Percentiles rank a stretch among this genome's conserved stretches.
phyloP scores from a whole-genome alignment of 768 basidiomycete species.

The Xerocomus potaroensis region DNA sequence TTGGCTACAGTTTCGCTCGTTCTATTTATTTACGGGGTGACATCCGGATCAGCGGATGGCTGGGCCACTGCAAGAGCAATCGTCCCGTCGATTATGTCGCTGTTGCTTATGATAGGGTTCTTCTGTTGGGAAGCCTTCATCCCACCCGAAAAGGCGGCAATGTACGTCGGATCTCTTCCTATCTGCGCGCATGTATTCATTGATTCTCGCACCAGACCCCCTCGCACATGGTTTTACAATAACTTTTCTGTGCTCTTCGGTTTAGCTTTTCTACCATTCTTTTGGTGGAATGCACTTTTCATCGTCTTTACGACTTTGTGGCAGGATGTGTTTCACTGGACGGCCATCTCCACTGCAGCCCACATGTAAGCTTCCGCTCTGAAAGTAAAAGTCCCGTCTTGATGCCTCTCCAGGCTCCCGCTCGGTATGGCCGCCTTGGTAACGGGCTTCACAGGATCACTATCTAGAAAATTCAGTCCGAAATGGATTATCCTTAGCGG shows the following conservation, averaged over 20 bases:
- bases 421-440: constrained; percentile 38
- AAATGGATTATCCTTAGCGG: constrained; percentile 48
- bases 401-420: constrained; percentile 32
- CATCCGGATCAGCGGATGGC: constrained; percentile 44
- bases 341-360: constrained; percentile 34
- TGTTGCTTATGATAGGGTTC: constrained; percentile 39
- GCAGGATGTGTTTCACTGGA: constrained; percentile 43
- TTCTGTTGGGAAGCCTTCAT: constrained; percentile 47
- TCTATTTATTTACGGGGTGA: constrained; percentile 42
- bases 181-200: not conserved
- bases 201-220: constrained; percentile 29
- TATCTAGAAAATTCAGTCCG: constrained; percentile 34
- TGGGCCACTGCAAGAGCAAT: constrained; percentile 47
- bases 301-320: constrained; percentile 35
- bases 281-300: constrained; percentile 39
- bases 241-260: constrained; percentile 40
- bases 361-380: constrained; percentile 32
- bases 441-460: constrained; percentile 35
- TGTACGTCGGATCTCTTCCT: constrained; percentile 31
- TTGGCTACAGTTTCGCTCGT: constrained; percentile 36
- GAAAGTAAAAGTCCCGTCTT: not conserved
- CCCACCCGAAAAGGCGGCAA: constrained; percentile 37
- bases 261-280: constrained; percentile 36
- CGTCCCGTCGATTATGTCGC: constrained; percentile 42
- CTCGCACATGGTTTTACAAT: constrained; percentile 38